Evolutionary conservation across 805 yeast species (phyloP), one percentile per base, ranked within the genome.

Genomic region (Nakazawaea anatomiae): DNA sequence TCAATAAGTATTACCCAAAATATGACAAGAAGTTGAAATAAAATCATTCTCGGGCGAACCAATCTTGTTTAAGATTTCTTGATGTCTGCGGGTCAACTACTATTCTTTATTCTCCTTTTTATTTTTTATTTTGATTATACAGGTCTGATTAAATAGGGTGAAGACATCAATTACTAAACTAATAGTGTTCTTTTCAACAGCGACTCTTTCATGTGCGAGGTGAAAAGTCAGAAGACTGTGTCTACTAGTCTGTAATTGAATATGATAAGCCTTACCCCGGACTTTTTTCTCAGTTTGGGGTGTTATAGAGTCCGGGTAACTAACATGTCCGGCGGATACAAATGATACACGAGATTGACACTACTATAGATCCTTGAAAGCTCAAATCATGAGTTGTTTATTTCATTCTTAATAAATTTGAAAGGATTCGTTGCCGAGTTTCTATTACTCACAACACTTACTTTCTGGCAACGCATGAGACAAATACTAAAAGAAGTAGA

Each of bases 1-100:
- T 82, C 62, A 68, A 68, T 55, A 75, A 72, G 58, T 79, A 73
- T 64, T 82, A 80, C 61, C 74, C 81, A 47, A 74, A 76, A 65
- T 79, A 74, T 63, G 77, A 77, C 59, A 76, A 77, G 67, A 66
- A 65, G 51, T 52, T 8, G 14, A 12, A 10, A 10, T 8, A 38
- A 12, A 12, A 2, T 3, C 35, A 9, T 11, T 32, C 11, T 32
- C 35, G 2, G 8, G 35, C 35, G 2, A 9, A 32, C 4, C 4
- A 18, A 18, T 18, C 25, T 18, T 18, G 25, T 32, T 11, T 8
- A 9, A 11, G 35, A 3, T 32, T 11, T 32, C 1, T 11, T 32
- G 11, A 32, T 9, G 10, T 38, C n/a, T 38, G 11, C 2, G 18
- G 6, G n/a, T 38, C 18, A 27, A 29, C 27, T 44, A 42, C 38